Base-by-base conservation (phyloP, 208 protist genomes). In the Leishmania amazonensis region DNA sequence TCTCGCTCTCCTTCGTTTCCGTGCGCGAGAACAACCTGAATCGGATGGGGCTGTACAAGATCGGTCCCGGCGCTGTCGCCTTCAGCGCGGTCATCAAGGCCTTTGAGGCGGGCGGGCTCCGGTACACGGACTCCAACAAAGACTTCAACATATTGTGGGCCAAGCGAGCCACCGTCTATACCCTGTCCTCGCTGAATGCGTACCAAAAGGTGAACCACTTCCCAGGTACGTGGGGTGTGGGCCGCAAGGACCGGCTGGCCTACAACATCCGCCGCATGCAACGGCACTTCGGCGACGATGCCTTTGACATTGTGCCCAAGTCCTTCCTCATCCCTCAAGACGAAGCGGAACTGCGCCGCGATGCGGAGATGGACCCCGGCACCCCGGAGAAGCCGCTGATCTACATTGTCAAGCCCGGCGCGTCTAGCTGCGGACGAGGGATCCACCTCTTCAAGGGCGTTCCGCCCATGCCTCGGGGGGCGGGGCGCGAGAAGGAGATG, bases 181-280 rank as follows among this genome's bases (percentile, higher is more conserved):
- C 92, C 17, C 83, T 96, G n/a, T 88, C 89, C 53, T 87, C 90
- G 38, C 83, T 97, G 35, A 93, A 88, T 31, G 84, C 91, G 51
- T 98, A 98, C 77, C 95, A 97, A 83, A 97, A 97, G 85, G 92
- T 98, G 51, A 98, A 98, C 80, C 96, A 98, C 85, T 98, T 98
- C 75, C 96, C 96, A 47, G 96, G 96, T 65, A 97, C 96, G 31
- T 97, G 95, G 93, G 95, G 94, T 53, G 91, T 98, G 72, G 96
- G 96, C 57, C 85, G 96, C 31, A 98, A 98, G 83, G 96, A 98
- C 81, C 93, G 91, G 68, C 88, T 98, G 3, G 91, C 93, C 6
- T 83, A 83, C 62, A 98, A 98, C 85, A 88, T 97, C 42, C 75
- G 81, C 64, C 90, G 93, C 53, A 96, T 98, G 93, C 85, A 90